Conservation (phyloP, 305 asterid genomes). For the Solanum chacoense region DNA sequence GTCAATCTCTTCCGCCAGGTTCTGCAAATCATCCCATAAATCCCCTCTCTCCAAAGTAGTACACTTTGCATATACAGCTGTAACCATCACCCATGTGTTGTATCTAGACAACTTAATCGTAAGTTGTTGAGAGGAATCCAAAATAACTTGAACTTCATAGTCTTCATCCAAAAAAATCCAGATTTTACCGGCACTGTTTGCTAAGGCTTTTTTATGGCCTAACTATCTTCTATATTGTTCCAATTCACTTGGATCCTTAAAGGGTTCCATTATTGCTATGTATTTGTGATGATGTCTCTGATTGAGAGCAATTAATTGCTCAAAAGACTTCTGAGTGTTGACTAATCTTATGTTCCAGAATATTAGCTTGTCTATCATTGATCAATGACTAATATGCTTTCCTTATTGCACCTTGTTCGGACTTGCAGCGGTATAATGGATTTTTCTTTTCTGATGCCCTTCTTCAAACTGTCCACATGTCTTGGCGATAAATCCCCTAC, state of each 20-base stretch:
- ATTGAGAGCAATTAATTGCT: background rate
- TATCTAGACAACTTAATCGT: background rate
- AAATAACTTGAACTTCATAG: background rate
- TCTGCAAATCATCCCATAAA: background rate
- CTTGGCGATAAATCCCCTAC: background rate
- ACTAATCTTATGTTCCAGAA: background rate
- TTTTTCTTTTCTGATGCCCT: background rate
- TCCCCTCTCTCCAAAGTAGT: background rate
- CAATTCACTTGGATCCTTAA: background rate
- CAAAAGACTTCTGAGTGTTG: background rate
- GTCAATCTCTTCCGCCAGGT: background rate
- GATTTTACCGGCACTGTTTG: background rate
- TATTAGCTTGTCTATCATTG: background rate
- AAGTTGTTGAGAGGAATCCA: background rate
- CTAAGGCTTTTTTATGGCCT: no score
- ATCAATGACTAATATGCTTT: background rate
- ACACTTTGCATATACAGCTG: background rate
- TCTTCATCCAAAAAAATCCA: background rate
- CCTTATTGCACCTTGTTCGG: background rate
- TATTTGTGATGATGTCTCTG: background rate
- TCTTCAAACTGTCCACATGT: background rate
- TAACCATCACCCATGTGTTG: background rate
- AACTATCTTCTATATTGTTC: background rate
- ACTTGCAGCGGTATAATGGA: background rate
- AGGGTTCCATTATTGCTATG: background rate